A percentile compares a stretch with the other conserved stretches of the same genome.
These are phyloP conservation scores for Antrodiella citrinella DNA, from an alignment of 768 basidiomycete genomes.

Conservation along the genomic window DNA sequence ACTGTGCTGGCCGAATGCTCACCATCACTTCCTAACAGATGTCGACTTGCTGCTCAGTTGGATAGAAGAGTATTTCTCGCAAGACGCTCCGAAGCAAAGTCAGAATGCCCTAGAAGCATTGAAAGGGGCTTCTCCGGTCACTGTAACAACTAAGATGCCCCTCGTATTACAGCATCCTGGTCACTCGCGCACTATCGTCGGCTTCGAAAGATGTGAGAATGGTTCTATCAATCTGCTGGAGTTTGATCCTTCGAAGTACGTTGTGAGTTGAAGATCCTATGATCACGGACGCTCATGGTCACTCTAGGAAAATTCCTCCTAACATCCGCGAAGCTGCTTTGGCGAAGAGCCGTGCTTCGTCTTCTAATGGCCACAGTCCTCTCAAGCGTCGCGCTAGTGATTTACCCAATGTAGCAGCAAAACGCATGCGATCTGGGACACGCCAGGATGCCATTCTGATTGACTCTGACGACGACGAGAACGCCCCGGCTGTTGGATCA, in stretches of 20 bases:
- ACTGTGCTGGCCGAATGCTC: too few relatives aligned
- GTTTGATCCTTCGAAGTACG: slow-evolving; percentile 72
- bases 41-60: slow-evolving; percentile 47
- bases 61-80: slow-evolving; percentile 66
- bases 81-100: slow-evolving; percentile 19
- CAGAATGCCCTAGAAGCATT: slow-evolving; percentile 45
- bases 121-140: slow-evolving; percentile 41
- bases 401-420: slow-evolving; percentile 3
- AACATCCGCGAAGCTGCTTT: slow-evolving; percentile 8
- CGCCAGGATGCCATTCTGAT: slow-evolving; percentile 16
- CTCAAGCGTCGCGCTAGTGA: slow-evolving; percentile 2
- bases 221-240: slow-evolving; percentile 57
- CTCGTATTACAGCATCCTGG: slow-evolving; percentile 76
- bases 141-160: slow-evolving; percentile 61
- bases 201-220: slow-evolving; percentile 61
- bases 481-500: too few relatives aligned
- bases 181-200: slow-evolving; percentile 83
- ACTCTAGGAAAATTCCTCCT: slow-evolving; percentile 16
- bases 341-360: slow-evolving; percentile 3
- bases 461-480: slow-evolving; percentile 26
- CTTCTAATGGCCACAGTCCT: slow-evolving; percentile 4
- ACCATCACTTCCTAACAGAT: not conserved
- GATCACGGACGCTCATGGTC: not conserved
- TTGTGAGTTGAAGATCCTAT: not conserved
- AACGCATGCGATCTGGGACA: slow-evolving; percentile 10